Conservation (phyloP, 2,329 filamentous ascomycete genomes). For the Fusarium sp. region DNA sequence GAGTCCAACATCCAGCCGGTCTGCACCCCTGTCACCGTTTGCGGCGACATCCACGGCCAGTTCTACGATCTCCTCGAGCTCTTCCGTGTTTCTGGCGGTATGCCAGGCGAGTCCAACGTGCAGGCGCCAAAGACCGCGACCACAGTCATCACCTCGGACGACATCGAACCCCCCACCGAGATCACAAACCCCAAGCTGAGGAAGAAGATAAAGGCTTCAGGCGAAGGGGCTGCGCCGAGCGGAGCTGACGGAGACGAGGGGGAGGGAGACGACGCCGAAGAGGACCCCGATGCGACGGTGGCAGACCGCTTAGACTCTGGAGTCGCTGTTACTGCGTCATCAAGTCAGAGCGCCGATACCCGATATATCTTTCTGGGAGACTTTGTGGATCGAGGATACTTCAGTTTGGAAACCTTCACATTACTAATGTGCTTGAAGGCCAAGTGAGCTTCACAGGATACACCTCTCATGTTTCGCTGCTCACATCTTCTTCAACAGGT, state of each 20-base stretch:
- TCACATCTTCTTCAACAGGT: conserved; percentile 61
- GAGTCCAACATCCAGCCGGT: conserved; percentile 99
- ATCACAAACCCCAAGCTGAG: conserved; percentile 88
- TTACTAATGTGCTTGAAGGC: conserved; percentile 93
- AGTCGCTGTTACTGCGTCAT: conserved; percentile 46
- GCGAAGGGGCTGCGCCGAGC: conserved; percentile 54
- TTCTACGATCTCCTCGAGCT: conserved; percentile 98
- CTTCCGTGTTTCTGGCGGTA: conserved; percentile 94
- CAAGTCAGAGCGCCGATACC: conserved; percentile 59
- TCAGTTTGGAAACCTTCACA: conserved; percentile 97
- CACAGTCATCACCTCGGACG: conserved; percentile 83
- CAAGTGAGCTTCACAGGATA: conserved; percentile 54
- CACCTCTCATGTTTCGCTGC: conserved; percentile 6
- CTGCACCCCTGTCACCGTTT: conserved; percentile 92
- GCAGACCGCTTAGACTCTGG: conserved; percentile 48
- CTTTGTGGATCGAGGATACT: conserved; percentile 97
- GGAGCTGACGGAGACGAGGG: conserved; percentile 60
- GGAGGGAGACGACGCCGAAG: conserved; percentile 54
- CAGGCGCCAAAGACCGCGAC: conserved; percentile 73
- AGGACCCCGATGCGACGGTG: conserved; percentile 43
- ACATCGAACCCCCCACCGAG: conserved; percentile 87
- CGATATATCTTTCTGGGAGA: conserved; percentile 75
- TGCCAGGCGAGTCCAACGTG: conserved; percentile 82
- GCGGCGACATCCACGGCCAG: conserved; percentile 97
- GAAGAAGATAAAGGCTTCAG: conserved; percentile 74